phyloP scores from a whole-genome alignment of 2,329 filamentous ascomycete species.

The Aplosporella prunicola region DNA sequence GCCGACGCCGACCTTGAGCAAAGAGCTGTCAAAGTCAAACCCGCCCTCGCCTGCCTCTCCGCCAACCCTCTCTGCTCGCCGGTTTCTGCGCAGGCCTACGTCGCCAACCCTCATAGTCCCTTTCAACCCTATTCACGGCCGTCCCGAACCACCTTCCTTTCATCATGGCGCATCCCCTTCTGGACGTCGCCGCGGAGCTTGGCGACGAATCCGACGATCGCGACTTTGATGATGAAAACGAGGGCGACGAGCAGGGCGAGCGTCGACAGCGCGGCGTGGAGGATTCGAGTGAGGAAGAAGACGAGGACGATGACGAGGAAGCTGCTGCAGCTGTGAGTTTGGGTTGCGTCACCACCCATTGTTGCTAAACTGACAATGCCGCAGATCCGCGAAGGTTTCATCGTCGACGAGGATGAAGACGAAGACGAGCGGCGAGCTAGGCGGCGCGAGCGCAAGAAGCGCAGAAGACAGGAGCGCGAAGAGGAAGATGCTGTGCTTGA shows the following conservation, averaged over 20 bases:
- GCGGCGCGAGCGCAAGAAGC: constrained; percentile 62
- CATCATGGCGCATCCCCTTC: constrained; percentile 37
- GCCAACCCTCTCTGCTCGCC: no score
- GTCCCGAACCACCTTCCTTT: no score
- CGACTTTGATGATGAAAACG: constrained; percentile 24
- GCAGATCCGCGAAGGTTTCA: constrained; percentile 87
- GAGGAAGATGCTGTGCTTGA: constrained; percentile 79
- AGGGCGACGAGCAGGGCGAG: constrained; percentile 19
- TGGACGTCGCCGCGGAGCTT: constrained; percentile 77
- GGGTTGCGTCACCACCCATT: constrained; percentile 9
- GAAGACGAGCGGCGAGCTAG: constrained; percentile 52
- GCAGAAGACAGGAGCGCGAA: constrained; percentile 65
- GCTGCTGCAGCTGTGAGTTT: constrained; percentile 15
- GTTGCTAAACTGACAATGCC: not conserved
- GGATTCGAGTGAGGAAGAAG: constrained; percentile 32
- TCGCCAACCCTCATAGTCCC: not conserved
- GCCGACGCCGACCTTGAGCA: no score
- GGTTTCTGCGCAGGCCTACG: no score
- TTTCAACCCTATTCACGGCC: not conserved
- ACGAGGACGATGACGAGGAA: constrained; percentile 28
- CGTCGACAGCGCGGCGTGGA: constrained; percentile 25
- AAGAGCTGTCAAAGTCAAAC: no score
- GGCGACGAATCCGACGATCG: constrained; percentile 47
- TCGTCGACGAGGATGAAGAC: constrained; percentile 81
- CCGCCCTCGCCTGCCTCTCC: no score